phyloP scores from a whole-genome alignment of 2,329 filamentous ascomycete genomes.

The Fusarium drepaniforme region DNA sequence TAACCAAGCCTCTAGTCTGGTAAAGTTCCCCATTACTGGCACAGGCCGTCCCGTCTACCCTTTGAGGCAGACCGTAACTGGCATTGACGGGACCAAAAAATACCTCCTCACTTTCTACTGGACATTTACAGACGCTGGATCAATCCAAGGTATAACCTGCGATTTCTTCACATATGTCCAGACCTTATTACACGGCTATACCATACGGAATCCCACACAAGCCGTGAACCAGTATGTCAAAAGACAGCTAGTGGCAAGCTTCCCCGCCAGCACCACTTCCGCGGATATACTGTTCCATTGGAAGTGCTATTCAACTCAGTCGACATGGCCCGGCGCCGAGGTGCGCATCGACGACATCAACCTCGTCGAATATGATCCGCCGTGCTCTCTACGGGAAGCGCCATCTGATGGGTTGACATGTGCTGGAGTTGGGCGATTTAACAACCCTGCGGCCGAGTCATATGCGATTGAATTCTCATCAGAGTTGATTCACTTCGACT shows the following conservation, averaged over 20 bases:
- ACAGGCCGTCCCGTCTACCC: neutral
- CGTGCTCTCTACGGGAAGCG: neutral
- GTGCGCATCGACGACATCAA: neutral
- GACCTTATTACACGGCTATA: neutral
- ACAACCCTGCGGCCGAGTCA: neutral
- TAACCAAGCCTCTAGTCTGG: neutral
- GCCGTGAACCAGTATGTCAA: neutral
- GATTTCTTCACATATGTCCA: neutral
- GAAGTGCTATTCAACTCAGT: neutral
- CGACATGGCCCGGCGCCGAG: neutral
- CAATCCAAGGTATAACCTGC: neutral
- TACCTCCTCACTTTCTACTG: neutral
- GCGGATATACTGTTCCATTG: neutral
- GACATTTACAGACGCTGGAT: neutral
- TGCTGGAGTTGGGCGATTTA: neutral
- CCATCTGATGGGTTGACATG: neutral
- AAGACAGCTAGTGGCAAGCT: neutral
- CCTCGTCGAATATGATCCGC: neutral
- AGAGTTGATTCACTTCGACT: neutral
- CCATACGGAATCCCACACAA: neutral
- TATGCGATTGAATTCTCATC: neutral
- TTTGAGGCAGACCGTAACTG: neutral
- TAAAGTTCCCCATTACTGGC: neutral
- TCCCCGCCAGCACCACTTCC: neutral
- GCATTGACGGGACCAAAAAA: neutral